phyloP scores from a whole-genome alignment of 2,329 filamentous ascomycete species.

The Colletotrichum nymphaeae region DNA sequence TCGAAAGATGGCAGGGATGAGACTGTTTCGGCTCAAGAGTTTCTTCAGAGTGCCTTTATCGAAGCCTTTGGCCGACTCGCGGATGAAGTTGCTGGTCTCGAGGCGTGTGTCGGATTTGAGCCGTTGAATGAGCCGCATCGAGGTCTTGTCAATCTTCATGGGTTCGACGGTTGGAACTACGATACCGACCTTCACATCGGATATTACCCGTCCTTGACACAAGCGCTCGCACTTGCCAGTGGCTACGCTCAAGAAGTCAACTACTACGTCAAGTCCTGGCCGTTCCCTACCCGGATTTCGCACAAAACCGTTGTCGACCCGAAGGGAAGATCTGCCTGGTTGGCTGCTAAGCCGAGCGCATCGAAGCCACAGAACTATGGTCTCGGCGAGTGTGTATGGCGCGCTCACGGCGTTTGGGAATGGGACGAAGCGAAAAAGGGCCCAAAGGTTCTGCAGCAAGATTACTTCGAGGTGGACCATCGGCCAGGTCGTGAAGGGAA shows the following conservation, averaged over 20 bases:
- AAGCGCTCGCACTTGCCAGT: conserved; percentile 53
- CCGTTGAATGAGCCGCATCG: conserved; percentile 56
- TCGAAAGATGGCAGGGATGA: not conserved
- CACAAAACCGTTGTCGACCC: conserved; percentile 49
- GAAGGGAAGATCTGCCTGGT: conserved; percentile 50
- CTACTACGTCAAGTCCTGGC: conserved; percentile 55
- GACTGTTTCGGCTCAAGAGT: conserved; percentile 42
- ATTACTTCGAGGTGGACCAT: conserved; percentile 53
- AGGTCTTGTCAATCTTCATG: conserved; percentile 52
- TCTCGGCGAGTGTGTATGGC: conserved; percentile 51
- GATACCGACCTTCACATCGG: conserved; percentile 56
- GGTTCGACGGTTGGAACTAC: conserved; percentile 53
- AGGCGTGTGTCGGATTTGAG: conserved; percentile 53
- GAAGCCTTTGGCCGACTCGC: conserved; percentile 50
- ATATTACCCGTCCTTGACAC: conserved; percentile 50
- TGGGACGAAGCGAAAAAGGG: conserved; percentile 46
- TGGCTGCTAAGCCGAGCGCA: conserved; percentile 32
- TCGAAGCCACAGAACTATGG: conserved; percentile 40
- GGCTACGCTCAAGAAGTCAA: conserved; percentile 50
- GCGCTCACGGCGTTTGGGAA: conserved; percentile 51
- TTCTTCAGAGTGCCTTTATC: conserved; percentile 46
- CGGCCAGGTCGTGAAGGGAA: conserved; percentile 48
- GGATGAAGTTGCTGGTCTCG: conserved; percentile 45
- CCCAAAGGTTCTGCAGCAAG: conserved; percentile 41
- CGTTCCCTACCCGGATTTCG: conserved; percentile 51